Evolutionary conservation across 176 grass and related monocot species (phyloP).

Genomic region (Triticum monococcum): DNA sequence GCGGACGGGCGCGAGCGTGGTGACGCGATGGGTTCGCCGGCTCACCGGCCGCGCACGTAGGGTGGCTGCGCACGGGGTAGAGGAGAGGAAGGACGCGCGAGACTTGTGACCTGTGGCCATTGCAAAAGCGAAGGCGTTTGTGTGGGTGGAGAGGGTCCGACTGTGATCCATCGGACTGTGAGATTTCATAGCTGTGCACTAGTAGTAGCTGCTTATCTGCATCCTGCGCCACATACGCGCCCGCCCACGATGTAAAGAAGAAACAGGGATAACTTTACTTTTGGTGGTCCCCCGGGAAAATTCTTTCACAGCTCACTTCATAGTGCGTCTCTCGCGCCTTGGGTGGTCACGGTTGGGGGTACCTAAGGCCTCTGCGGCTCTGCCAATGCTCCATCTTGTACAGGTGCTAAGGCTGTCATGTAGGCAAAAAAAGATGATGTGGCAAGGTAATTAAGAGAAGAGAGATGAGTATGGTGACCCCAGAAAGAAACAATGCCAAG

Average conservation of each 20-base stretch:
- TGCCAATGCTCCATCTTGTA: no score
- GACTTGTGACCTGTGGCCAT: no score
- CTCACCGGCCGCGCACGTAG: not conserved
- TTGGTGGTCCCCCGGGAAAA: not conserved
- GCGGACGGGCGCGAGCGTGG: no score
- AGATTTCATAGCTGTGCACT: not conserved
- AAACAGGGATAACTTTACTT: not conserved
- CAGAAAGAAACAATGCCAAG: no score
- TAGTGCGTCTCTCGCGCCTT: not conserved
- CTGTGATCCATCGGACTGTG: not conserved
- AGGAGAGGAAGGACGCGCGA: not conserved
- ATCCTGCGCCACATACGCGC: not conserved
- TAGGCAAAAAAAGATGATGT: no score
- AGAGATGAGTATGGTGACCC: no score
- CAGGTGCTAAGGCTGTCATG: no score
- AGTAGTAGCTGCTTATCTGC: not conserved
- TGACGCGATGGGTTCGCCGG: no score
- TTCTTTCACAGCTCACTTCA: not conserved
- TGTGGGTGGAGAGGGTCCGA: not conserved
- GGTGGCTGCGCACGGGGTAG: not conserved
- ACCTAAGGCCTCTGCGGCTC: no score
- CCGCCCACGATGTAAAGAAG: not conserved
- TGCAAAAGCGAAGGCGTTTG: not conserved
- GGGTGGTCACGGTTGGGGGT: not conserved
- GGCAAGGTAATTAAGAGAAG: no score